Conservation (phyloP, 495 filamentous ascomycete genomes). For the Penicillium angulare region DNA sequence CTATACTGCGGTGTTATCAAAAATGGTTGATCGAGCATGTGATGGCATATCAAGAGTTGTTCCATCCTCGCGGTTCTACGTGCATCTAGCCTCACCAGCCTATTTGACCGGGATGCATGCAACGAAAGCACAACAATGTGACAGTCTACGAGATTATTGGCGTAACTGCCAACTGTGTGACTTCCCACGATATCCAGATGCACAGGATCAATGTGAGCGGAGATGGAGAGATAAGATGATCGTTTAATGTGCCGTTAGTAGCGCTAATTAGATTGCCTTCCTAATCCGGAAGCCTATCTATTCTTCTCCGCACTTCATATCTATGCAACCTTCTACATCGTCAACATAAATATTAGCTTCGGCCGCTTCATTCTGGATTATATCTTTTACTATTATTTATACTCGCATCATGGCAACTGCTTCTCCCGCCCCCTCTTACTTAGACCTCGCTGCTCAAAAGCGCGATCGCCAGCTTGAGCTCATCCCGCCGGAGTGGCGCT, state of each 20-base stretch:
- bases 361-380: not conserved
- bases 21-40: conserved; percentile 24
- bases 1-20: conserved; percentile 10
- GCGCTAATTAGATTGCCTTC: conserved; percentile 19
- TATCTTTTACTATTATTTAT: not conserved
- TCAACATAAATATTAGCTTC: conserved; percentile 5
- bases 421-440: conserved; percentile 13
- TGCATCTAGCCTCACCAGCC: conserved; percentile 27
- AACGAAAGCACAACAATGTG: conserved; percentile 18
- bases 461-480: conserved; percentile 27
- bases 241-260: conserved; percentile 2
- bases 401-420: not conserved
- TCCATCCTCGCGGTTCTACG: conserved; percentile 26
- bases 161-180: conserved; percentile 26
- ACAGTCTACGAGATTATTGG: conserved; percentile 27
- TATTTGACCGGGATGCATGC: conserved; percentile 26
- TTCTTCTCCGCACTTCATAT: conserved; percentile 14
- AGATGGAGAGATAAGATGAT: conserved; percentile 18
- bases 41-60: conserved; percentile 21
- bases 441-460: conserved; percentile 28
- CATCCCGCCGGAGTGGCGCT: conserved; percentile 35
- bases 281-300: conserved; percentile 20
- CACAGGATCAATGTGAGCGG: conserved; percentile 26
- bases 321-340: not conserved
- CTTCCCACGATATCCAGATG: conserved; percentile 32